Base-by-base conservation (phyloP, 116 monocot genomes). In the Zostera marina region DNA sequence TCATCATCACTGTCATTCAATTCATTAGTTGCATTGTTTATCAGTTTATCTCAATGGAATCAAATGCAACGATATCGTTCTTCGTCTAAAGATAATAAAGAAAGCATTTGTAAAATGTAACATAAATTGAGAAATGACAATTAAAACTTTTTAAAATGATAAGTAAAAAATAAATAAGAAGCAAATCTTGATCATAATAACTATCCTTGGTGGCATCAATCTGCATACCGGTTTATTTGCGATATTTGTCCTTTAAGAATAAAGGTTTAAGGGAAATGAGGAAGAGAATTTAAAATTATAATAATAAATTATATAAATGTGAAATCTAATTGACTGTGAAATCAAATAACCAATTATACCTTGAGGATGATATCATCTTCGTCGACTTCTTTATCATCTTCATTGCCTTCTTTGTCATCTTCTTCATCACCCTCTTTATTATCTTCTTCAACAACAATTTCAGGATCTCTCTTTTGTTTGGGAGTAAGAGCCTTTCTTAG, bases 141-240 rank as follows among this genome's bases (percentile, higher is more conserved):
- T 49, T 9, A 56, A 56, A 56, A 14, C 17, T 45, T n/a, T n/a
- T n/a, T n/a, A n/a, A n/a, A n/a, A 5, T 16, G 8, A 49, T 49
- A 32, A 3, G 12, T 3, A n/a, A n/a, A n/a, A n/a, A n/a, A 49
- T 17, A 49, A 49, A 6, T 8, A 49, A 15, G 13, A 41, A 8
- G 41, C 0, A 45, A 25, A 61, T 81, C 75, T 10, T 23, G 68
- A 42, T 96, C 96, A 63, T 64, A 25, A 64, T 88, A 96, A 60
- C 79, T 68, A 73, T 88, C 96, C 65, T 66, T 68, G 15, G 96
- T 96, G 49, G 96, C 96, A 82, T 96, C 96, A 72, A 88, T 76
- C 59, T 96, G 96, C 73, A 84, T 79, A 40, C 96, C 89, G 16
- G 70, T 74, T 42, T 84, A 84, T 64, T 82, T 96, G 40, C 88